Evolutionary conservation across 768 basidiomycete species (phyloP).

Genomic region (Sutorius australiensis): DNA sequence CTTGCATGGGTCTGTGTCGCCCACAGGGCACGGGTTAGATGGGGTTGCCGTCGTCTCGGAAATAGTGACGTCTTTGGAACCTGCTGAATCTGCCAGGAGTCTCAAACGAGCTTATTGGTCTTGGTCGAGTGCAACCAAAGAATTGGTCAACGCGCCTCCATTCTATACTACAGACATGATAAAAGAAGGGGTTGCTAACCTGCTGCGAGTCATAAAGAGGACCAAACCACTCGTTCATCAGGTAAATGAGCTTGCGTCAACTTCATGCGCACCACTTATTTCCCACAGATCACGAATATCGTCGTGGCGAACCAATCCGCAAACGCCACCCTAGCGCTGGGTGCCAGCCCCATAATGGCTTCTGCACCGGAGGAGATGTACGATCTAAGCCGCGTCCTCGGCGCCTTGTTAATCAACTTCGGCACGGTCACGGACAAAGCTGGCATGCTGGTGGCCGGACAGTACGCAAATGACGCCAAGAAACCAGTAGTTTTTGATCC

Average conservation of each 20-base stretch:
- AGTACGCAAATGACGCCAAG: constrained; percentile 58
- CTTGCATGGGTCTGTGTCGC: constrained; percentile 65
- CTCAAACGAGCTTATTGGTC: constrained; percentile 40
- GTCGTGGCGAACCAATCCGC: constrained; percentile 89
- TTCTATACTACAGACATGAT: constrained; percentile 35
- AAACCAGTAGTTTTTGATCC: constrained; percentile 89
- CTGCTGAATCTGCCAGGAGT: constrained; percentile 45
- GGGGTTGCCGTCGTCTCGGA: constrained; percentile 90
- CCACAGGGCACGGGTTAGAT: constrained; percentile 55
- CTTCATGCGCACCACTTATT: not conserved
- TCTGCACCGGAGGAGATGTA: constrained; percentile 78
- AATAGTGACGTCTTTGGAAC: constrained; percentile 64
- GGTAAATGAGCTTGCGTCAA: constrained; percentile 32
- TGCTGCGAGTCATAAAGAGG: constrained; percentile 51
- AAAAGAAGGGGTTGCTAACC: constrained; percentile 39
- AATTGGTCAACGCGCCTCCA: not conserved
- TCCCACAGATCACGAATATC: constrained; percentile 74
- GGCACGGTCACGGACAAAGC: constrained; percentile 71
- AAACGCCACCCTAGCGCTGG: constrained; percentile 83
- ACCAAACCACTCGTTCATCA: constrained; percentile 78
- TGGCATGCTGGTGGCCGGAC: constrained; percentile 76
- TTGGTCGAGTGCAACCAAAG: constrained; percentile 13
- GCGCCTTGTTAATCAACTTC: constrained; percentile 80
- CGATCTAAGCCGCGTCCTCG: constrained; percentile 63
- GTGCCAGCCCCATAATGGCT: constrained; percentile 94